Conservation (phyloP, 2,329 filamentous ascomycete species). For the Septoria linicola region DNA sequence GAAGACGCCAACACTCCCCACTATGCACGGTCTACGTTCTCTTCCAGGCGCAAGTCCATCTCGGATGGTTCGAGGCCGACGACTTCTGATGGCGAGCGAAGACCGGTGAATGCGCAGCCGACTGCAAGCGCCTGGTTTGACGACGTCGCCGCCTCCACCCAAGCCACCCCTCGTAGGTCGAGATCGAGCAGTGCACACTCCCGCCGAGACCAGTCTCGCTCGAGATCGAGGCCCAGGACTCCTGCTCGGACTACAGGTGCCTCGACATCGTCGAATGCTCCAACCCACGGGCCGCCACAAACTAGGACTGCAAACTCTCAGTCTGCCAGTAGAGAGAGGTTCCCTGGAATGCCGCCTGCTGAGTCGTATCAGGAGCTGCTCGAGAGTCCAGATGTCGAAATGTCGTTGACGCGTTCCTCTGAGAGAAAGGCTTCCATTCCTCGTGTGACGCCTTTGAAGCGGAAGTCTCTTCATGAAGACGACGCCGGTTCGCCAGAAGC, state of each 20-base stretch:
- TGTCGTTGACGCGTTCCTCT: too few relatives aligned
- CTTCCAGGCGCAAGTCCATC: slow-evolving; percentile 36
- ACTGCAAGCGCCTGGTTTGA: slow-evolving; percentile 14
- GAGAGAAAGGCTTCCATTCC: background rate
- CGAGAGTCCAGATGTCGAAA: background rate
- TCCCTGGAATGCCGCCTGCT: slow-evolving; percentile 20
- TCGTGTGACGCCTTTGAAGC: background rate
- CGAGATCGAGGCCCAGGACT: slow-evolving; percentile 2
- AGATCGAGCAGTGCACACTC: background rate
- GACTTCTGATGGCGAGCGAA: slow-evolving; percentile 32
- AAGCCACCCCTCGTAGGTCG: background rate
- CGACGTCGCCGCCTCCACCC: background rate
- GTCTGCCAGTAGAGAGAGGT: slow-evolving; percentile 12
- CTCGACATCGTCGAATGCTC: too few relatives aligned
- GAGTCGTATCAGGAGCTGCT: slow-evolving; percentile 19
- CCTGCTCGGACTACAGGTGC: background rate
- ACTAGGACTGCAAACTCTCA: too few relatives aligned
- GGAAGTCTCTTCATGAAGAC: slow-evolving; percentile 1
- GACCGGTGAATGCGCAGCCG: background rate
- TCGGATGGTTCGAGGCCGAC: slow-evolving; percentile 20
- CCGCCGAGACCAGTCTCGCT: background rate
- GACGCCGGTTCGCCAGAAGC: background rate
- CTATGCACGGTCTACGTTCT: slow-evolving; percentile 36
- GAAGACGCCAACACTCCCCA: slow-evolving; percentile 26
- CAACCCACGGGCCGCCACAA: too few relatives aligned